Evolutionary conservation across 441 rosid genomes (phyloP).

Genomic region (Aleurites moluccanus): DNA sequence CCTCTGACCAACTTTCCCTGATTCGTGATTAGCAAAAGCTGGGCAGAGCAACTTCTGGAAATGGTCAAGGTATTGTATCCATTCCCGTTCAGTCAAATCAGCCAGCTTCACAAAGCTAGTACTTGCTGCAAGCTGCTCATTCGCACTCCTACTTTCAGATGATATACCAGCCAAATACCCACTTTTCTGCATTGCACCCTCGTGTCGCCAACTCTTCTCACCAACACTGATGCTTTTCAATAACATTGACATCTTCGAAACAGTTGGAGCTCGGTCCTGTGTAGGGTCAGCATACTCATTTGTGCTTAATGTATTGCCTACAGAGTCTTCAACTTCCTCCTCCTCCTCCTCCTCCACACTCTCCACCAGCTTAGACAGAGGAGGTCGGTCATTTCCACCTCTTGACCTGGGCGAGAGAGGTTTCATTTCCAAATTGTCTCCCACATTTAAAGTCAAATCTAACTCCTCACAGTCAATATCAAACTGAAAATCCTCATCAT

Average conservation of each 20-base stretch:
- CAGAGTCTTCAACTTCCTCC: conserved; percentile 46
- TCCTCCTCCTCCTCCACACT: conserved; percentile 55
- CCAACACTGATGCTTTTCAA: conserved; percentile 51
- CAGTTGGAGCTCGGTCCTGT: conserved; percentile 31
- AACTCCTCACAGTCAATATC: conserved; percentile 47
- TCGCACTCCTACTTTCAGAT: conserved; percentile 71
- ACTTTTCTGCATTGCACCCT: conserved; percentile 39
- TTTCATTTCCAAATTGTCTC: conserved; percentile 24
- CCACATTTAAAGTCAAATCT: conserved; percentile 40
- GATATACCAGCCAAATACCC: conserved; percentile 47
- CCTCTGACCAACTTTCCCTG: conserved; percentile 52
- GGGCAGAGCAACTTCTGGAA: conserved; percentile 59
- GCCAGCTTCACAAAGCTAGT: conserved; percentile 68
- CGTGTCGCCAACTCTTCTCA: conserved; percentile 42
- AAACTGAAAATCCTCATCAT: conserved; percentile 36
- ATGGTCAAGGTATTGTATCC: conserved; percentile 61
- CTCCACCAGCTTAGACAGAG: conserved; percentile 67
- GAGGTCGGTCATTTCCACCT: conserved; percentile 39
- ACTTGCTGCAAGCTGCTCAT: conserved; percentile 71
- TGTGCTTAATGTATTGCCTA: conserved; percentile 23
- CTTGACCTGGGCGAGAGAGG: conserved; percentile 32
- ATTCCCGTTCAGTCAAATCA: conserved; percentile 75
- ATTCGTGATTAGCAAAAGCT: conserved; percentile 57
- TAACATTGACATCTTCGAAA: conserved; percentile 55
- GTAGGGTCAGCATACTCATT: conserved; percentile 11